A percentile compares a stretch with the other conserved stretches of the same genome.
These are phyloP conservation scores for Chytridiales sp. DNA, from an alignment of 371 early-diverging fungal species.

Conservation along the genomic window DNA sequence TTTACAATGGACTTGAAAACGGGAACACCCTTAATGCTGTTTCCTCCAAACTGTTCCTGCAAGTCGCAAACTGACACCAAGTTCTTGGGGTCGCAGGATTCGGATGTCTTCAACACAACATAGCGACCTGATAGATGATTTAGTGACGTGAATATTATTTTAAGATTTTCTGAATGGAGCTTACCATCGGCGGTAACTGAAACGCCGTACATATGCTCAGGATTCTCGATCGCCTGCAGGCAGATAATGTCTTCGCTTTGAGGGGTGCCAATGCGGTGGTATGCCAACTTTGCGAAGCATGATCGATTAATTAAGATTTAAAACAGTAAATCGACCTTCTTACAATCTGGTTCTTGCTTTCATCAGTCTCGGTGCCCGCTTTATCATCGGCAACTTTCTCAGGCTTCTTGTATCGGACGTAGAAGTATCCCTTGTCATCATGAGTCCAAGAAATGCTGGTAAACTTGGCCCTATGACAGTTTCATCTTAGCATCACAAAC, in stretches of 20 bases:
- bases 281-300: conserved; percentile 20
- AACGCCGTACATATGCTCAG: conserved; percentile 40
- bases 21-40: conserved; percentile 14
- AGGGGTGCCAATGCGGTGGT: conserved; percentile 56
- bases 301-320: neutral
- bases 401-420: conserved; percentile 46
- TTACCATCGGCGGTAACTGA: conserved; percentile 54
- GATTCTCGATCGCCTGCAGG: conserved; percentile 49
- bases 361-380: conserved; percentile 64
- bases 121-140: conserved; percentile 30
- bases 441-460: conserved; percentile 54
- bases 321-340: conserved; percentile 8
- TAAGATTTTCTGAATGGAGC: neutral
- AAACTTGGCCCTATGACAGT: conserved; percentile 56
- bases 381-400: conserved; percentile 44
- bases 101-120: conserved; percentile 44
- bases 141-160: neutral
- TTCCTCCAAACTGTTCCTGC: conserved; percentile 30
- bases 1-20: conserved; percentile 34
- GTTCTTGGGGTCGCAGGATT: conserved; percentile 52
- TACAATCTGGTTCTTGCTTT: conserved; percentile 50
- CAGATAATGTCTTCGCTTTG: conserved; percentile 50
- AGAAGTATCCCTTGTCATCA: conserved; percentile 67
- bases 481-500: neutral
- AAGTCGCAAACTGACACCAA: conserved; percentile 54